Base-by-base conservation (phyloP, 2,329 filamentous ascomycete species). In the Plectosphaerella sp. region DNA sequence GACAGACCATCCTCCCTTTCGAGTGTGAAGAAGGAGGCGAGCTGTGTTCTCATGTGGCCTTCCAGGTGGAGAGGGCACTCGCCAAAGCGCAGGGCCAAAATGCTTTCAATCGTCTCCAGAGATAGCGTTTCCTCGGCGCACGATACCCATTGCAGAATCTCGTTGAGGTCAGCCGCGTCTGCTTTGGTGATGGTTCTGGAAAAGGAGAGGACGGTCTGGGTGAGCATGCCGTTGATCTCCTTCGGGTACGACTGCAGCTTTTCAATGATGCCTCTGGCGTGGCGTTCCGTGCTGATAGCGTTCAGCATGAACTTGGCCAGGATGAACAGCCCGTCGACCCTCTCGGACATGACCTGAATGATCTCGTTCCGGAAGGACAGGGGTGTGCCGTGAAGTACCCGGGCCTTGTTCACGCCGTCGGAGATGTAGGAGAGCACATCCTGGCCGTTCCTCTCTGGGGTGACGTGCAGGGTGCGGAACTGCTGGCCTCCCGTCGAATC, bases 291-390 rank as follows among this genome's bases (percentile, higher is more conserved):
- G 20, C 67, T 70, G 3, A 78, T 63, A 47, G 81, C 77, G 5
- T 72, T 72, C 3, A 81, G 52, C 75, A 78, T 78, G 45, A 77
- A 71, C 51, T 76, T 72, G 46, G 75, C 75, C 45, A 76, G 67
- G 18, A 78, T 74, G 56, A 78, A 78, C 16, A 78, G 67, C 0
- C 75, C 75, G 18, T 75, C 70, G 1, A 74, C 74, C 18, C 72
- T 70, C 6, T 65, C 64, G 4, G 66, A 65, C 59, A 78, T 67
- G 8, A 66, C 68, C 3, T 68, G 59, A 3, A 73, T 64, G 4
- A 78, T 67, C 33, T 70, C 65, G 14, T 67, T 56, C 53, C 68
- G 62, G 54, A 75, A 64, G 28, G 67, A 58, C 2, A 56, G 53
- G 5, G 60, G 57, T 11, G 64, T 67, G 0, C 64, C 64, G 33